Evolutionary conservation across 129 eudicot species (phyloP).

Genomic region (Pseudognaphalium luteoalbum): DNA sequence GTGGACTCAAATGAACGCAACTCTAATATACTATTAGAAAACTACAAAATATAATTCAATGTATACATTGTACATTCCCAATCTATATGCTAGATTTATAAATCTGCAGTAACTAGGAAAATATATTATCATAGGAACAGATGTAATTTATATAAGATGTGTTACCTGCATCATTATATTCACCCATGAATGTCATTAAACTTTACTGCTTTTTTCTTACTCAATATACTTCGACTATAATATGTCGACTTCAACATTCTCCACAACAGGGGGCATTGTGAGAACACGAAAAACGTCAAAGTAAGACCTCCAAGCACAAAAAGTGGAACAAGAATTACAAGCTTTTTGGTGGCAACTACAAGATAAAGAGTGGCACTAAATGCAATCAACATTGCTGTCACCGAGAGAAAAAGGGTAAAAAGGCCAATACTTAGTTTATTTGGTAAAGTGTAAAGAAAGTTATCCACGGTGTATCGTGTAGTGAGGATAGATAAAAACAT

Average conservation of each 20-base stretch:
- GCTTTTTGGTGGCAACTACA: neutral
- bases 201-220: slow-evolving; percentile 8
- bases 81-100: no score
- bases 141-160: neutral
- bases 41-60: no score
- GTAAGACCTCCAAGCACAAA: slow-evolving; percentile 4
- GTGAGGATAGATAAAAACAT: slow-evolving; percentile 15
- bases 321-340: slow-evolving; percentile 8
- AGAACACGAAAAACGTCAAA: slow-evolving; percentile 4
- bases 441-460: slow-evolving; percentile 17
- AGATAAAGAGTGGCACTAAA: slow-evolving; percentile 13
- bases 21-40: no score
- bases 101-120: neutral
- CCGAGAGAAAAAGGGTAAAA: slow-evolving; percentile 13
- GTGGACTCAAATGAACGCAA: no score
- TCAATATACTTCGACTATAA: neutral
- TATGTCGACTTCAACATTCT: slow-evolving; percentile 15
- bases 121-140: neutral
- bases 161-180: neutral
- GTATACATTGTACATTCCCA: no score
- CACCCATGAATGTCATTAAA: slow-evolving; percentile 8
- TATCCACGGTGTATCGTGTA: slow-evolving; percentile 6
- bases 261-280: slow-evolving; percentile 19
- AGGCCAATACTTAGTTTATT: slow-evolving; percentile 7
- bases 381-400: slow-evolving; percentile 14